phyloP scores from a whole-genome alignment of 2,329 filamentous ascomycete species.

The Talaromyces marneffei region DNA sequence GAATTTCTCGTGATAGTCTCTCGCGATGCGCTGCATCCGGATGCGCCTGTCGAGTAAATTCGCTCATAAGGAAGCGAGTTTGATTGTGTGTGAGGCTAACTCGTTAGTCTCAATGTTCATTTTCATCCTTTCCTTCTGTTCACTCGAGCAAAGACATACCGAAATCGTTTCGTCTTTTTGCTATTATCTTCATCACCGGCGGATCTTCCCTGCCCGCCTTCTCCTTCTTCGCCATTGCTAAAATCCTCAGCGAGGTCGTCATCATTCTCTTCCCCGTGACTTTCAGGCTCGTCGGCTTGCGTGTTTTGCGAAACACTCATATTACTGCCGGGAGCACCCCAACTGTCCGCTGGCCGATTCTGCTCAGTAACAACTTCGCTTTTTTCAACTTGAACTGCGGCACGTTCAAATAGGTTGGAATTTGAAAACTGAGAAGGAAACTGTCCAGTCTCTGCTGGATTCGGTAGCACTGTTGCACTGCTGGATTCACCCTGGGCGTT shows the following conservation, averaged over 20 bases:
- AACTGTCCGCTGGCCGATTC: neutral
- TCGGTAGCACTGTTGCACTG: neutral
- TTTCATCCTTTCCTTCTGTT: neutral
- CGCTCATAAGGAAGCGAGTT: slow-evolving; percentile 95
- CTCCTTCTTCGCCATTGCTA: slow-evolving; percentile 12
- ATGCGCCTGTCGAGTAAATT: slow-evolving; percentile 91
- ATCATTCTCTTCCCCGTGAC: neutral
- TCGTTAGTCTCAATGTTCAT: slow-evolving; percentile 4
- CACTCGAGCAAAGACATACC: slow-evolving; percentile 23
- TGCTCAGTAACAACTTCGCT: neutral
- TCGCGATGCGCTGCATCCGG: slow-evolving; percentile 88
- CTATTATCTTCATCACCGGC: slow-evolving; percentile 30
- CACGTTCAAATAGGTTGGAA: neutral
- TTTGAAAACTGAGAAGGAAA: neutral
- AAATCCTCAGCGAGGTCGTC: slow-evolving; percentile 10
- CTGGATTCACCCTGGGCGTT: neutral
- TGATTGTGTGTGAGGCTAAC: slow-evolving; percentile 78
- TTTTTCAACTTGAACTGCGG: neutral
- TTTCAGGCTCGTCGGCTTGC: neutral
- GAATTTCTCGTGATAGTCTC: slow-evolving; percentile 80
- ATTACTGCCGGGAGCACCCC: neutral
- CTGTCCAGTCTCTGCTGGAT: neutral
- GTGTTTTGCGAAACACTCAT: neutral
- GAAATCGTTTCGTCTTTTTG: slow-evolving; percentile 42
- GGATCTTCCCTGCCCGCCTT: slow-evolving; percentile 16